Conservation (phyloP, 208 protist genomes). For the Eutreptiella sp. region DNA sequence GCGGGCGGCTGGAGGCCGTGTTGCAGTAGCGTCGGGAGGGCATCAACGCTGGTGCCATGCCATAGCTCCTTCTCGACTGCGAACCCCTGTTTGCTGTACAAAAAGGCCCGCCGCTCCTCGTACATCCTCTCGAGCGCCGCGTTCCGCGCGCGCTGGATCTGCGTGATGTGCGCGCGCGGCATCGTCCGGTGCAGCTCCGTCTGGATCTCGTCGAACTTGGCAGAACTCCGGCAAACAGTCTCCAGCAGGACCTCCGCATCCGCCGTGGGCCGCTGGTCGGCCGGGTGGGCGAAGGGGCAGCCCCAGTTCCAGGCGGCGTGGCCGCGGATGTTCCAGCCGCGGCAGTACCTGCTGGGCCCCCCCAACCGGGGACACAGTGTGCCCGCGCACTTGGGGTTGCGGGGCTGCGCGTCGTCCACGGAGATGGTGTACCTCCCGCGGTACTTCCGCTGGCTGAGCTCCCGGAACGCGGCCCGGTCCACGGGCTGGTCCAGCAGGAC, state of each 20-base stretch:
- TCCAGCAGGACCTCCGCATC: not conserved
- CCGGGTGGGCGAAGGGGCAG: constrained; percentile 1
- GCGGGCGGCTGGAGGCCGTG: not conserved
- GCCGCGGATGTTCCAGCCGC: not conserved
- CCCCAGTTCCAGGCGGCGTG: not conserved
- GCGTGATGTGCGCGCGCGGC: not conserved
- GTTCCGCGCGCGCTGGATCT: not conserved
- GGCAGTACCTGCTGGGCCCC: not conserved
- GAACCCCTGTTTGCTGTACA: not conserved
- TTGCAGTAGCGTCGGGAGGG: not conserved
- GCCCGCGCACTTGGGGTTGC: not conserved
- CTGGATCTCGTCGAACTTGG: constrained; percentile 2
- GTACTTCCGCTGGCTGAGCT: constrained; percentile 3
- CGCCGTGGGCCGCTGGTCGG: not conserved
- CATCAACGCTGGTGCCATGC: constrained; percentile 5
- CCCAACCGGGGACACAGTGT: not conserved
- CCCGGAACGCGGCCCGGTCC: not conserved
- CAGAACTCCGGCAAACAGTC: not conserved
- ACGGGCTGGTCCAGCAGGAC: constrained; percentile 1
- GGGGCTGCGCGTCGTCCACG: not conserved
- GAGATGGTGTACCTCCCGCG: not conserved
- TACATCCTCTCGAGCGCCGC: not conserved
- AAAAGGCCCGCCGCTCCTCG: not conserved
- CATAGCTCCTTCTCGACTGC: constrained; percentile 13
- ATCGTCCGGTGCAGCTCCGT: not conserved